Evolutionary conservation across 495 filamentous ascomycete species (phyloP).

Genomic region (Parathielavia hyrcaniae): DNA sequence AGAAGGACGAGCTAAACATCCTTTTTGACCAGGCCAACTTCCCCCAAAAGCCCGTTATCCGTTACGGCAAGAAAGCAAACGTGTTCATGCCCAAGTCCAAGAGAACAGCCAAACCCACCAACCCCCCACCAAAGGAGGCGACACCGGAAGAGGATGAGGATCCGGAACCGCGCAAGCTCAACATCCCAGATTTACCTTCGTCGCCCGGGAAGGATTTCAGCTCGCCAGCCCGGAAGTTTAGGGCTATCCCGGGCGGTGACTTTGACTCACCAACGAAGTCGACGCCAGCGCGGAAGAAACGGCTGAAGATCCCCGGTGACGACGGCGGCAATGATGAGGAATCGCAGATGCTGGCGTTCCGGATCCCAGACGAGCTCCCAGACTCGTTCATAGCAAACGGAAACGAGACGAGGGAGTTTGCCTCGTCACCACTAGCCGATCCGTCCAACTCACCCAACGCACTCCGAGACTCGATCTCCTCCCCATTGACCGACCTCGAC

Average conservation of each 20-base stretch:
- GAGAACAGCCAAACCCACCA: neutral
- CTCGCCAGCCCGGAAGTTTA: slow-evolving; percentile 10
- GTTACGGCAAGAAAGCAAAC: neutral
- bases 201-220: neutral
- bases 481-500: slow-evolving; percentile 15
- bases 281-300: slow-evolving; percentile 9
- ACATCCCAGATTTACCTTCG: neutral
- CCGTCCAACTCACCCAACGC: neutral
- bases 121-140: neutral
- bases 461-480: neutral
- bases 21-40: neutral
- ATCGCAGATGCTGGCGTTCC: slow-evolving; percentile 12
- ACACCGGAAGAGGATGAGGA: neutral
- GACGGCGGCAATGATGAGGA: neutral
- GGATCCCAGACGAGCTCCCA: slow-evolving; percentile 17
- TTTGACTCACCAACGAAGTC: neutral
- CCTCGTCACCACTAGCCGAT: neutral
- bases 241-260: neutral
- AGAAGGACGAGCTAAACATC: neutral
- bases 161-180: neutral
- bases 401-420: neutral
- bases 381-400: slow-evolving; percentile 2
- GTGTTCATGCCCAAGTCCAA: neutral
- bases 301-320: neutral
- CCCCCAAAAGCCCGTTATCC: neutral